phyloP scores from a whole-genome alignment of 2,329 filamentous ascomycete species.

The Diaporthe sp. region DNA sequence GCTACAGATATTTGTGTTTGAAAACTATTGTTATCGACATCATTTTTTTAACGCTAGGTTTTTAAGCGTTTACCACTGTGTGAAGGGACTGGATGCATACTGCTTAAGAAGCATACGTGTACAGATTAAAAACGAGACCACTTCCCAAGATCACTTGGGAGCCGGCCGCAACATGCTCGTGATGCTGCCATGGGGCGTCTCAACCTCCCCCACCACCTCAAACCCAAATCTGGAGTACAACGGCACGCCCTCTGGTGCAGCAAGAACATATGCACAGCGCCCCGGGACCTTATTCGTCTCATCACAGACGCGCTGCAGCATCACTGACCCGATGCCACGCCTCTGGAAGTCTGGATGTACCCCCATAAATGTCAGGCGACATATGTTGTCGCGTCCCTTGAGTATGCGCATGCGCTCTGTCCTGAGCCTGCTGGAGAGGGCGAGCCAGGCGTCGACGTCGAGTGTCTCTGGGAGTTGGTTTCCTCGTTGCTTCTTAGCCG shows the following conservation, averaged over 20 bases:
- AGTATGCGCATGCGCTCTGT: neutral
- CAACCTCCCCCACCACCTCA: neutral
- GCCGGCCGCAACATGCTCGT: conserved; percentile 3
- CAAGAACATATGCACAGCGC: neutral
- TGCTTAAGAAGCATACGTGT: too few relatives aligned
- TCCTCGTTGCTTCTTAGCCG: too few relatives aligned
- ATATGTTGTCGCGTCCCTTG: neutral
- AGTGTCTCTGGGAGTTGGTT: too few relatives aligned
- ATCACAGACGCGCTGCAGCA: neutral
- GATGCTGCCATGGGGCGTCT: neutral
- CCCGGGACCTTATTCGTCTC: neutral
- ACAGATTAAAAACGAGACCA: neutral
- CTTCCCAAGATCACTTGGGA: neutral
- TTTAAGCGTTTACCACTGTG: too few relatives aligned
- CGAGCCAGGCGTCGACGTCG: too few relatives aligned
- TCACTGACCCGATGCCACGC: neutral
- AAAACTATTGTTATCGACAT: too few relatives aligned
- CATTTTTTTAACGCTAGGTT: too few relatives aligned
- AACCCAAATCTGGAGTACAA: conserved; percentile 1
- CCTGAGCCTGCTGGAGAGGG: neutral
- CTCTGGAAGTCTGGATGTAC: neutral
- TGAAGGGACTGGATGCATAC: too few relatives aligned
- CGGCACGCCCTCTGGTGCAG: neutral
- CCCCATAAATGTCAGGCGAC: conserved; percentile 1
- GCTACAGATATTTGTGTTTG: too few relatives aligned